Evolutionary conservation across 1,139 yeast genomes (phyloP).

Genomic region (Groenewaldozyma auringiensis): DNA sequence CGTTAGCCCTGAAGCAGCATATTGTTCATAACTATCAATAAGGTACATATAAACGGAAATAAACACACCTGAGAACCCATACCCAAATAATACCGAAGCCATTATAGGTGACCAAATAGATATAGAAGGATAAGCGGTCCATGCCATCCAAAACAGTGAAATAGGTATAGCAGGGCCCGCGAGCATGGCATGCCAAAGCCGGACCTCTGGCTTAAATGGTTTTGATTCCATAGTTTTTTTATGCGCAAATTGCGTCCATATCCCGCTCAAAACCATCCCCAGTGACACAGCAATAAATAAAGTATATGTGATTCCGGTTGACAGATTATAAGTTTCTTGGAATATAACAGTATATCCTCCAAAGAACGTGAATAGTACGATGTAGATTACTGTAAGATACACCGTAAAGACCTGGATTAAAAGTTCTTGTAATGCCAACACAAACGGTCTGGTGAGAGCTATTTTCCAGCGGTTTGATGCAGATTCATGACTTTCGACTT

Average conservation of each 20-base stretch:
- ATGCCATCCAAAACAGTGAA: constrained; percentile 44
- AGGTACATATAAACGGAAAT: constrained; percentile 64
- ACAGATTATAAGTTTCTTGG: not conserved
- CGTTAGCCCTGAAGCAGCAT: constrained; percentile 62
- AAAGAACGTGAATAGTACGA: not conserved
- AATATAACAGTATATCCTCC: not conserved
- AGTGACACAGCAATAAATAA: not conserved
- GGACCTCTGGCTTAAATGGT: not conserved
- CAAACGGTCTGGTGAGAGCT: not conserved
- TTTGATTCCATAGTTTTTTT: not conserved
- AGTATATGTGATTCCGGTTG: not conserved
- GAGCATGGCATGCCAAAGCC: constrained; percentile 1
- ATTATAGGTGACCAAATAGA: constrained; percentile 62
- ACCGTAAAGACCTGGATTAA: not conserved
- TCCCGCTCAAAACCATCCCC: not conserved
- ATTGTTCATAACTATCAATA: constrained; percentile 64
- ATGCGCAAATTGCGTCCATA: not conserved
- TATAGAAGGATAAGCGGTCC: constrained; percentile 49
- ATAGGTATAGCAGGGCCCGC: constrained; percentile 30
- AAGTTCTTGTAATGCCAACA: not conserved
- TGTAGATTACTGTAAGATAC: not conserved
- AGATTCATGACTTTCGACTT: not conserved
- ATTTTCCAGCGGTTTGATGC: not conserved
- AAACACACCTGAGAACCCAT: constrained; percentile 53
- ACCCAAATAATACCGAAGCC: constrained; percentile 52